Conservation (phyloP, 192 early-diverging fungal species). For the Helicostylum pulchrum region DNA sequence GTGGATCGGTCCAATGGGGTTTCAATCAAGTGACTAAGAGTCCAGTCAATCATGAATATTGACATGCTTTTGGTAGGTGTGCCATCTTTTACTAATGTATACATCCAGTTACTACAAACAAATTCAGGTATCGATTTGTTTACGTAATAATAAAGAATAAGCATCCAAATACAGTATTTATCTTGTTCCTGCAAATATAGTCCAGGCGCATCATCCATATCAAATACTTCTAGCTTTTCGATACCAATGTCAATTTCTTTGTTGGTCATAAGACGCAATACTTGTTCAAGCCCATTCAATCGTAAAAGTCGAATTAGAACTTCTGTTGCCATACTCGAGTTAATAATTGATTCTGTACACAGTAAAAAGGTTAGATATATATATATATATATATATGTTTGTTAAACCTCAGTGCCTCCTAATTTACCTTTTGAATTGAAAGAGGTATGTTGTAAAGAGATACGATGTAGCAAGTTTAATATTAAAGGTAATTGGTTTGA, state of each 20-base stretch:
- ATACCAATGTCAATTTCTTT: not conserved
- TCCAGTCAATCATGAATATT: conserved; percentile 16
- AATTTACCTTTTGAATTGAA: conserved; percentile 7
- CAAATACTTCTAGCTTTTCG: conserved; percentile 1
- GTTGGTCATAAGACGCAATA: conserved; percentile 8
- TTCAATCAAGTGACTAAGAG: not conserved
- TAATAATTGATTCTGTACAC: not conserved
- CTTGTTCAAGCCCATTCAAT: not conserved
- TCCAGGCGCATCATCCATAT: conserved; percentile 7
- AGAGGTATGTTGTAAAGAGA: not conserved
- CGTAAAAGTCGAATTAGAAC: conserved; percentile 13
- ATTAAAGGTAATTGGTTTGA: not conserved
- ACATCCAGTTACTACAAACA: conserved; percentile 14
- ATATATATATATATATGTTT: too few relatives aligned
- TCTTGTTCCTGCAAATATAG: conserved; percentile 16
- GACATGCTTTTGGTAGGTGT: not conserved
- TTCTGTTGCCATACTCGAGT: conserved; percentile 10
- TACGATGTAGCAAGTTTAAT: not conserved
- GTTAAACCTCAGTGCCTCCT: too few relatives aligned
- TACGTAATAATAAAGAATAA: conserved; percentile 14
- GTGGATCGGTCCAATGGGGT: conserved; percentile 1
- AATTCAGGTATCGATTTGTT: conserved; percentile 3
- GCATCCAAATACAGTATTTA: conserved; percentile 16
- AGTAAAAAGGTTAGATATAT: not conserved
- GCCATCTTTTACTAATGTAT: not conserved